phyloP scores from a whole-genome alignment of 208 protist genomes.

The Trypanosoma congolense region DNA sequence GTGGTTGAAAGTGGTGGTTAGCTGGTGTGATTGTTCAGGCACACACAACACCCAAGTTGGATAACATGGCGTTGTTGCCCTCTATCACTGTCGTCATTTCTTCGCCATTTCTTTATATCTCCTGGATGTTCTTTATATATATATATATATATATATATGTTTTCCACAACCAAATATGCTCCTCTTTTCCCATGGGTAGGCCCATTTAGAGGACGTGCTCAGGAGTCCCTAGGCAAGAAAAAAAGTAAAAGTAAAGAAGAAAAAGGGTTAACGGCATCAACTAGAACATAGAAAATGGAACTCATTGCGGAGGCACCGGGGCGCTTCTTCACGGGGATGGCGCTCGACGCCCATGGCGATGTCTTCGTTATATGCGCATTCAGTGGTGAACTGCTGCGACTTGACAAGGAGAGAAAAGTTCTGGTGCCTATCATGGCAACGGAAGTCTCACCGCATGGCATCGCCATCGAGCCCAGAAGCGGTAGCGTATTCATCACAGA shows the following conservation, averaged over 20 bases:
- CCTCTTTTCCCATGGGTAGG: too few species aligned
- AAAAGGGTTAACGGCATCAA: conserved; percentile 3
- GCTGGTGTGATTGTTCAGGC: too few species aligned
- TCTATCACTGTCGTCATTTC: too few species aligned
- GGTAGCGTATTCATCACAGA: conserved; percentile 33
- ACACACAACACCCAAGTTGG: too few species aligned
- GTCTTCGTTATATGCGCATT: conserved; percentile 45
- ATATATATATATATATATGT: too few species aligned
- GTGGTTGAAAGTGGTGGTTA: too few species aligned
- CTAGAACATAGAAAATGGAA: conserved; percentile 26
- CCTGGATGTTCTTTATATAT: too few species aligned
- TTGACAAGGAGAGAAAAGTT: conserved; percentile 12
- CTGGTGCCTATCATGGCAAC: conserved; percentile 30
- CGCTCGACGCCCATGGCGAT: conserved; percentile 25
- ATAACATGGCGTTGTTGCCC: too few species aligned
- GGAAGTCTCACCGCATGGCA: conserved; percentile 14
- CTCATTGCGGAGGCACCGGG: conserved; percentile 29
- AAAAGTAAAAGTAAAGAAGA: neutral
- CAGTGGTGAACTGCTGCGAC: conserved; percentile 43
- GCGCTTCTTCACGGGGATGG: conserved; percentile 34
- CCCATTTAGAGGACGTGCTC: too few species aligned
- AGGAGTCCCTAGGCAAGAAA: too few species aligned
- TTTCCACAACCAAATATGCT: too few species aligned
- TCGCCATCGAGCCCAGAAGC: conserved; percentile 24
- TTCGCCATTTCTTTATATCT: too few species aligned